Evolutionary conservation across 805 yeast species (phyloP), one percentile per base, ranked within the genome.

Genomic region (Lipomyces yamadae): DNA sequence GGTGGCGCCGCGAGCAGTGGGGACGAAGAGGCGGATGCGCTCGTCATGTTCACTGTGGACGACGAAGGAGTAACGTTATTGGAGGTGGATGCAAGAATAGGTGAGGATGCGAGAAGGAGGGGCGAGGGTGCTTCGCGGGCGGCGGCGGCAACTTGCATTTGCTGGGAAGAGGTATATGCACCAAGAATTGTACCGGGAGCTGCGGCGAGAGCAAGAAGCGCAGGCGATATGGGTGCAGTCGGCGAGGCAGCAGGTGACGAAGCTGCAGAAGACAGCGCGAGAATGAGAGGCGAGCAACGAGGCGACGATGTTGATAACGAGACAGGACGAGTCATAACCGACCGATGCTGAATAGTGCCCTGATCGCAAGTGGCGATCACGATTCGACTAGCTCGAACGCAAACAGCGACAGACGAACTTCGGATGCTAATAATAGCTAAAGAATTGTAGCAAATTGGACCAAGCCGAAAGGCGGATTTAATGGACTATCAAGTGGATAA

Each of bases 111-210:
- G 56, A 65, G 62, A 8, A 61, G 62, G 11, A 62, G 56, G 24
- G 68, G 68, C 54, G 68, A 65, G 2, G 65, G 66, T 32, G 62
- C 67, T 45, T 56, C 64, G 37, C 62, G 67, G 8, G 35, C 24
- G 8, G 35, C 24, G 8, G 35, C 52, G 18, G 35, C 54, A 29
- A 34, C 56, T 39, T 32, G 58, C 55, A 50, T 56, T 50, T 3
- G 58, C 48, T 42, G 48, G 18, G 48, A 3, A 5, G 37, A 35
- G 33, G 32, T 29, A 35, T 45, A n/a, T 5, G 24, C 33, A 33
- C 24, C 60, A 33, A n/a, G 24, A 24, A 18, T 35, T 3, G 64
- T 24, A 35, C 56, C 50, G 7, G 60, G 45, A 15, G 52, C 48
- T 13, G 61, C 60, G 18, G 61, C 33, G 45, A 54, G 39, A 24